Evolutionary conservation across 2,329 filamentous ascomycete species (phyloP), one percentile per base, ranked within the genome.

Genomic region (Curvularia eragrostidis): DNA sequence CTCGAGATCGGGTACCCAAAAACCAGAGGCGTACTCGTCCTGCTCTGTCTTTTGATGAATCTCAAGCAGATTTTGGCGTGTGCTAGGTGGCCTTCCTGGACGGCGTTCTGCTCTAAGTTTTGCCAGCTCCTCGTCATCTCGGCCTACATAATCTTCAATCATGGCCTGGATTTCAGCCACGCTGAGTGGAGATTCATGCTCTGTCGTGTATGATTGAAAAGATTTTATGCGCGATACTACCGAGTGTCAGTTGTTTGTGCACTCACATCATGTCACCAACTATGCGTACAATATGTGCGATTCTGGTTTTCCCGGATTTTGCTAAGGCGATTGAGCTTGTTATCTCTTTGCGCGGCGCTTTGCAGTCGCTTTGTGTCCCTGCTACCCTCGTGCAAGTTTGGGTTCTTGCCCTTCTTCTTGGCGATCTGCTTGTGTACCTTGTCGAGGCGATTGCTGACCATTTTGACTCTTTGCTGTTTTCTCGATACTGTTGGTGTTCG

Each of bases 371-470:
- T 86, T 3, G 93, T 91, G 81, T 98, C 91, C 65, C 95, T 85
- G 59, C 93, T 97, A 75, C 92, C 92, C 77, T 93, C 90, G 73
- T 98, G 94, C 21, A 98, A 83, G 12, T 89, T 84, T 28, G 89
- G 88, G 46, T 91, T 84, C 38, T 87, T 87, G 64, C 87, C 87
- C 65, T 90, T 87, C 84, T 97, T 97, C 81, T 96, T 97, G 32
- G 87, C 82, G 64, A 98, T 94, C 64, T 92, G 87, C 80, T 98
- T 98, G 62, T 90, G 87, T 19, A 95, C 90, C 75, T 97, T 98
- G 63, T 87, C 81, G 6, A 97, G 80, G 43, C 89, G 86, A 73
- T 87, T 89, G 62, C 69, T 73, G 42, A 71, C 68, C 73, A 75
- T 75, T 43, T 65, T 65, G 62, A 56, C 28, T 21, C 52, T 55